phyloP scores from a whole-genome alignment of 176 grass and related monocot species.

The Ananas comosus region DNA sequence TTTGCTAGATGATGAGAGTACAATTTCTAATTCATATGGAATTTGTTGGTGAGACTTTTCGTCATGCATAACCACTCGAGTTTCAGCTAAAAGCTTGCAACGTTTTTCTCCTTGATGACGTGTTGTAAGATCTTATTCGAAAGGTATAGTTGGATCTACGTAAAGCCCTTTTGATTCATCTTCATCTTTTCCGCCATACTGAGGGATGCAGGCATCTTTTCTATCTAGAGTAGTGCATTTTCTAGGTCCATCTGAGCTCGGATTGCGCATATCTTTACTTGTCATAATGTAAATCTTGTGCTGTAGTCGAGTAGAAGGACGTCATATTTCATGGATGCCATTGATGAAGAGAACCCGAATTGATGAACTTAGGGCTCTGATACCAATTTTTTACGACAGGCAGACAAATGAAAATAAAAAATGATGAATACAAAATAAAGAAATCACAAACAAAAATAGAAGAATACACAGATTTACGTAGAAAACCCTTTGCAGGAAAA shows the following conservation, averaged over 20 bases:
- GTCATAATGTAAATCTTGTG: slow-evolving; percentile 1
- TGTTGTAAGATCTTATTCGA: slow-evolving; percentile 11
- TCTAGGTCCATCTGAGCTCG: not conserved
- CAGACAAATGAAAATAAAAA: too few relatives aligned
- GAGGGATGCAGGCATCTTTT: not conserved
- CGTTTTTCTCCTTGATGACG: not conserved
- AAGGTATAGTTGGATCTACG: slow-evolving; percentile 2
- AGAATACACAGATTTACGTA: too few relatives aligned
- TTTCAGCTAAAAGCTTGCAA: not conserved
- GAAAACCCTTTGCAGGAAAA: too few relatives aligned
- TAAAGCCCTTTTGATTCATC: not conserved
- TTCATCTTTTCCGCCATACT: not conserved
- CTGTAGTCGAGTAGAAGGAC: not conserved
- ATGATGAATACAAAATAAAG: too few relatives aligned
- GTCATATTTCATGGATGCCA: slow-evolving; percentile 18
- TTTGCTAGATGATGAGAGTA: slow-evolving; percentile 2
- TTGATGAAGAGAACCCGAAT: not conserved
- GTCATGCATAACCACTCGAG: slow-evolving; percentile 9
- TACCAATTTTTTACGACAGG: too few relatives aligned
- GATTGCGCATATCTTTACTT: slow-evolving; percentile 4
- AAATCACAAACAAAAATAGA: too few relatives aligned
- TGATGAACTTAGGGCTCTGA: too few relatives aligned
- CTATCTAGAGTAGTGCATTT: not conserved
- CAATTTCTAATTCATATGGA: not conserved
- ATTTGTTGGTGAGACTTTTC: not conserved